These are phyloP conservation scores for Cyclocybe cylindracea DNA, from an alignment of 768 basidiomycete genomes.

Conservation along the genomic window DNA sequence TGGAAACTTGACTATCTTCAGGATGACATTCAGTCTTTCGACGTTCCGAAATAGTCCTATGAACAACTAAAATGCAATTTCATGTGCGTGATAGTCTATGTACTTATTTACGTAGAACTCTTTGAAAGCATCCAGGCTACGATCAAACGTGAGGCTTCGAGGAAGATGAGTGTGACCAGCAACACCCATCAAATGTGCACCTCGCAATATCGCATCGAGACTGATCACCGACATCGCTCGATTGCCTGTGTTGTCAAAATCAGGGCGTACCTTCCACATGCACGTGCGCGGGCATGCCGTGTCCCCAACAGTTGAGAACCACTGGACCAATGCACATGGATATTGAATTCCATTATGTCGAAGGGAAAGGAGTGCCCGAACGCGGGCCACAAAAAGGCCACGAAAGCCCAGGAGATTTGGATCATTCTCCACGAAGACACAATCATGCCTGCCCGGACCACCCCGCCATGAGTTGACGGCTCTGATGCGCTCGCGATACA, in stretches of 20 bases:
- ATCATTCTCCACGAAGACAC: conserved; percentile 21
- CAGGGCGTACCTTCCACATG: conserved; percentile 34
- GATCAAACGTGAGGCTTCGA: conserved; percentile 13
- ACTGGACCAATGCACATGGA: conserved; percentile 27
- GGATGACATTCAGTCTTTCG: no score
- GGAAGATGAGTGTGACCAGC: conserved; percentile 20
- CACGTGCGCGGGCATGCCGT: conserved; percentile 25
- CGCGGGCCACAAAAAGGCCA: conserved; percentile 22
- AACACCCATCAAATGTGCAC: conserved; percentile 30
- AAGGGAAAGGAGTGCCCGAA: conserved; percentile 26
- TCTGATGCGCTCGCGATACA: conserved; percentile 28
- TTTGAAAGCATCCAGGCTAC: conserved; percentile 24
- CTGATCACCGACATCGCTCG: conserved; percentile 23
- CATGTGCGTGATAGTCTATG: conserved; percentile 30
- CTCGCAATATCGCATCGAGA: conserved; percentile 28
- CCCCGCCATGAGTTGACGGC: conserved; percentile 26
- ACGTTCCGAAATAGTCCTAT: no score
- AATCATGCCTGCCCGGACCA: conserved; percentile 25
- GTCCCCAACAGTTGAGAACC: conserved; percentile 22
- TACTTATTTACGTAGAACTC: conserved; percentile 30
- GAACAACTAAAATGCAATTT: conserved; percentile 10
- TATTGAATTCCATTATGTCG: conserved; percentile 9
- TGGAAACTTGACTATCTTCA: no score
- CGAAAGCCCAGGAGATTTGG: conserved; percentile 18
- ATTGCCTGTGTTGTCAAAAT: conserved; percentile 12